phyloP scores from a whole-genome alignment of 164 flowering plant genomes.

The Akebia trifoliata region DNA sequence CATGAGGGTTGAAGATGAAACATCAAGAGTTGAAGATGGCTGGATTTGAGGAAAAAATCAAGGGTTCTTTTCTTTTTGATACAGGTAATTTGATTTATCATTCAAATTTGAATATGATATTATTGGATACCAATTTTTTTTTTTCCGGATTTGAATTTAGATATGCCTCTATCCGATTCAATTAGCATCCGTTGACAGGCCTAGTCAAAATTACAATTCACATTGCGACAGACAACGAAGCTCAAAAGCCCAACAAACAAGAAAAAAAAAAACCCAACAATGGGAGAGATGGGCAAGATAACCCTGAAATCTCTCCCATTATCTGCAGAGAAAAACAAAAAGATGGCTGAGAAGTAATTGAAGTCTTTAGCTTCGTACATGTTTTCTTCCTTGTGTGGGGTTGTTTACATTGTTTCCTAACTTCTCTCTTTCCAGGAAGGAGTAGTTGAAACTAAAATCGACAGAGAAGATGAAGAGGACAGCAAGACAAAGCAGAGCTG shows the following conservation, averaged over 20 bases:
- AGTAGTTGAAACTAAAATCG: constrained; percentile 23
- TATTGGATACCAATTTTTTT: too few relatives aligned
- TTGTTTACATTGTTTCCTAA: neutral
- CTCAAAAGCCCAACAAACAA: neutral
- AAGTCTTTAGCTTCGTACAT: neutral
- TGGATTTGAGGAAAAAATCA: too few relatives aligned
- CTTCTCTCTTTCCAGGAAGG: constrained; percentile 15
- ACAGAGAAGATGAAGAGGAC: constrained; percentile 22
- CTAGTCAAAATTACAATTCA: too few relatives aligned
- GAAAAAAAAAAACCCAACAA: neutral
- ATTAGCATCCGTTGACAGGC: too few relatives aligned
- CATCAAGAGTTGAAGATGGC: too few relatives aligned
- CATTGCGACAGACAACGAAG: neutral
- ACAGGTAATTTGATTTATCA: too few relatives aligned
- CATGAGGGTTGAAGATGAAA: too few relatives aligned
- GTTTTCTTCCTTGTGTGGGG: neutral
- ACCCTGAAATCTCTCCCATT: too few relatives aligned
- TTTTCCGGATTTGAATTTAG: too few relatives aligned
- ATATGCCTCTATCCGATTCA: too few relatives aligned
- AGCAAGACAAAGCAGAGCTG: constrained; percentile 13
- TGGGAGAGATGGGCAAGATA: neutral
- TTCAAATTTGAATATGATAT: too few relatives aligned
- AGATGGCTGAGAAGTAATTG: constrained; percentile 3
- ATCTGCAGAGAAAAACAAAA: neutral
- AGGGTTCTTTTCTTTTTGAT: too few relatives aligned